Evolutionary conservation across 75 land plant genomes (phyloP).

Genomic region (Cupressus sempervirens): DNA sequence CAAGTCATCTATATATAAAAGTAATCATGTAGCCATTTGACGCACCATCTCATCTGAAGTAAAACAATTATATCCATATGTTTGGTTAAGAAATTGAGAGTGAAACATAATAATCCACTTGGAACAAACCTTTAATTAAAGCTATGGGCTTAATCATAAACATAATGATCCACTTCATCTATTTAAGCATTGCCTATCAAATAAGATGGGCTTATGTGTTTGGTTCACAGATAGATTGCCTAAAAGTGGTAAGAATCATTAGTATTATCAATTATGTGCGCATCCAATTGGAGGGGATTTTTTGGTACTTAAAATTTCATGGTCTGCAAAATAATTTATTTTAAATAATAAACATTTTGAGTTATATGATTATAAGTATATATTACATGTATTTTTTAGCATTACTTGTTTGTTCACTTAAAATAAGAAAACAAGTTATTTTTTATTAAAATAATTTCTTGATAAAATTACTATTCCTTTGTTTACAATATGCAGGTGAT

Average conservation of each 20-base stretch:
- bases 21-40: background rate
- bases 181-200: background rate
- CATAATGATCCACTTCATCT: background rate
- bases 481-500: constrained; percentile 60
- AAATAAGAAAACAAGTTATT: background rate
- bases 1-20: background rate
- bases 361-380: background rate
- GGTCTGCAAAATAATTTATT: background rate
- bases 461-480: background rate
- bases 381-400: background rate
- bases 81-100: background rate
- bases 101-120: too few species aligned
- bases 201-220: background rate
- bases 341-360: background rate
- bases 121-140: background rate
- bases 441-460: background rate
- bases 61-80: background rate
- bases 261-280: background rate
- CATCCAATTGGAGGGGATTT: background rate
- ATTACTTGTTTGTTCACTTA: background rate
- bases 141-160: background rate
- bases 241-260: background rate
- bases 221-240: background rate
- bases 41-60: background rate
- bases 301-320: background rate